Conservation (phyloP, 2,329 filamentous ascomycete genomes). For the Fusarium subglutinans region DNA sequence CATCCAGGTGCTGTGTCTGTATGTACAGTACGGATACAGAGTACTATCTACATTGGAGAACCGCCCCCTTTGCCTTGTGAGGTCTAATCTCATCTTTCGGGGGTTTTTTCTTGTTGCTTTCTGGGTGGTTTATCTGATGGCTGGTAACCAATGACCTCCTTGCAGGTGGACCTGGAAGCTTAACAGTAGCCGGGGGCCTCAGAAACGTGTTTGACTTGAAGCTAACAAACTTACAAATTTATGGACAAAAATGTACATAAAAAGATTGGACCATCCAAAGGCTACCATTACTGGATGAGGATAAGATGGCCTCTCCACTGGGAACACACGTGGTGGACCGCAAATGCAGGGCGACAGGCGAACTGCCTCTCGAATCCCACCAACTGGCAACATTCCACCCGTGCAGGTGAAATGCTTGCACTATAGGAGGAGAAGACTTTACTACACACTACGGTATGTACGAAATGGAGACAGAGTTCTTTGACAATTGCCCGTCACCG, state of each 20-base stretch:
- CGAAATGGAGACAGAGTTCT: conserved; percentile 8
- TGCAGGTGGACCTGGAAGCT: conserved; percentile 8
- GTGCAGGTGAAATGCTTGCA: background rate
- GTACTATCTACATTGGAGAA: background rate
- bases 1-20: background rate
- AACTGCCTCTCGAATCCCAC: conserved; percentile 39
- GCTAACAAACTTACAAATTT: background rate
- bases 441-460: background rate
- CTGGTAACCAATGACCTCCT: background rate
- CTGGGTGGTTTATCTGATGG: background rate
- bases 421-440: background rate
- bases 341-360: conserved; percentile 40
- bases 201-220: conserved; percentile 16
- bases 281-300: background rate
- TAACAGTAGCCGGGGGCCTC: conserved; percentile 10
- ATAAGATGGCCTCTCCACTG: conserved; percentile 10
- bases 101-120: conserved; percentile 11
- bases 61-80: conserved; percentile 1
- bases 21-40: background rate
- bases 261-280: background rate
- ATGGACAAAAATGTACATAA: background rate
- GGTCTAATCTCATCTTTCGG: background rate
- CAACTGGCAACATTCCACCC: conserved; percentile 18
- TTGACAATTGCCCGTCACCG: background rate
- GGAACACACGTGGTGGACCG: conserved; percentile 40